Conservation (phyloP, 1,284 basidiomycete genomes). For the Macrocystidia cucumis region DNA sequence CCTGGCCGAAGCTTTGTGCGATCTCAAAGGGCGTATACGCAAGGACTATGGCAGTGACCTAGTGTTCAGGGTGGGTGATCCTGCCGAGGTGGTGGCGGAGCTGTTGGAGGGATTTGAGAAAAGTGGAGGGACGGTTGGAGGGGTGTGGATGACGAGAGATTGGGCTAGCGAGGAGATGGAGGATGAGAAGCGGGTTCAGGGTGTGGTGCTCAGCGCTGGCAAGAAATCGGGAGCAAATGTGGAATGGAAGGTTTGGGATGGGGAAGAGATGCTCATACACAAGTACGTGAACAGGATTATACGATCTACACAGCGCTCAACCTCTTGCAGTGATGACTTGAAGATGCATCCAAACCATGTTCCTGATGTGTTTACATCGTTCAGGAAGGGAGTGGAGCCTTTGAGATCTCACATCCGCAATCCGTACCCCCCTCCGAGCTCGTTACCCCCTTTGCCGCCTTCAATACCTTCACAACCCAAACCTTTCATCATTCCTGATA, state of each 20-base stretch:
- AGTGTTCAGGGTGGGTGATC: constrained; percentile 36
- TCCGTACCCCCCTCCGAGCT: constrained; percentile 6
- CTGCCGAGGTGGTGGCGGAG: constrained; percentile 28
- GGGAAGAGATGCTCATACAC: constrained; percentile 13
- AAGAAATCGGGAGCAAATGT: constrained; percentile 7
- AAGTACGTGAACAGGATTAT: constrained; percentile 6
- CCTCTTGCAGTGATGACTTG: constrained; percentile 23
- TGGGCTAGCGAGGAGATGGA: constrained; percentile 11
- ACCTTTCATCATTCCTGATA: no score
- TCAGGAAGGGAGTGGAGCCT: constrained; percentile 31
- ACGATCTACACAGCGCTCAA: background rate
- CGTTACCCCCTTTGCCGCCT: background rate
- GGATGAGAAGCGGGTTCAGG: constrained; percentile 10
- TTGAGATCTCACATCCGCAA: constrained; percentile 19
- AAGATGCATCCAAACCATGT: constrained; percentile 24
- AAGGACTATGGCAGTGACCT: constrained; percentile 32
- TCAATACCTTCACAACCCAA: background rate
- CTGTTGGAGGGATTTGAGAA: constrained; percentile 27
- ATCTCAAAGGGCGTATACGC: constrained; percentile 30
- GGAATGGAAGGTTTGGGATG: constrained; percentile 10
- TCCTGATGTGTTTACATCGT: constrained; percentile 36
- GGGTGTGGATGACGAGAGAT: constrained; percentile 33
- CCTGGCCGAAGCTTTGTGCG: constrained; percentile 37
- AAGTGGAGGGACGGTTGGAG: constrained; percentile 26
- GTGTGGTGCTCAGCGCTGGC: constrained; percentile 6